Conservation (phyloP, 768 basidiomycete genomes). For the Boletus subparvulus region DNA sequence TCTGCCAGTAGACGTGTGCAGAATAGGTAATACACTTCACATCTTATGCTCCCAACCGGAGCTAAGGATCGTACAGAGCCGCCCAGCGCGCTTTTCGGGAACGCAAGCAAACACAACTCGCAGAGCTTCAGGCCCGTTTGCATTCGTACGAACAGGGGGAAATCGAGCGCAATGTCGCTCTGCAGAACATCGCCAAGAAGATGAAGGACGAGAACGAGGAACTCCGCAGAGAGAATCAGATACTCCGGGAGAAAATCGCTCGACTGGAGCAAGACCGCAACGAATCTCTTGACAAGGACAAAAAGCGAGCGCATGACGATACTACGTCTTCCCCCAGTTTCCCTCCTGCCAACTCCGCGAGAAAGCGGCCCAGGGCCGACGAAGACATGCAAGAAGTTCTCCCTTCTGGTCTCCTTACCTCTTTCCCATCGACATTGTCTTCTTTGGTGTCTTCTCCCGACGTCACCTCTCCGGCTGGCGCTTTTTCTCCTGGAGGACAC, state of each 20-base stretch:
- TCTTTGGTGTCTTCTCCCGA: conserved; percentile 55
- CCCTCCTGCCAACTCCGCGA: conserved; percentile 24
- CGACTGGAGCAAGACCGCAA: conserved; percentile 42
- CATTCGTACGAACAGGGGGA: conserved; percentile 89
- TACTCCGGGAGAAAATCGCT: conserved; percentile 52
- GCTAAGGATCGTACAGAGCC: conserved; percentile 49
- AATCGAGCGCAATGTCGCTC: conserved; percentile 79
- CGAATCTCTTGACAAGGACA: conserved; percentile 38
- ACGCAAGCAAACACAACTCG: conserved; percentile 84
- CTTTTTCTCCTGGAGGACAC: conserved; percentile 35
- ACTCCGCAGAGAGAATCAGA: conserved; percentile 64
- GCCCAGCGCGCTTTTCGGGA: conserved; percentile 90
- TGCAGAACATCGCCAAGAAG: conserved; percentile 79
- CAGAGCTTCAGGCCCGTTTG: conserved; percentile 82
- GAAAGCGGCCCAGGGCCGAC: conserved; percentile 41
- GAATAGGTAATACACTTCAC: conserved; percentile 53
- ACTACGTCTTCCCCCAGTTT: conserved; percentile 33
- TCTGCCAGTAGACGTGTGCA: conserved; percentile 69
- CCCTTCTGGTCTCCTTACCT: conserved; percentile 19
- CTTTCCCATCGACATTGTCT: conserved; percentile 40
- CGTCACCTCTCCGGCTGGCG: conserved; percentile 28
- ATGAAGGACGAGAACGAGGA: conserved; percentile 85
- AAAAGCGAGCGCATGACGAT: conserved; percentile 62
- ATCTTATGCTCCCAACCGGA: background rate
- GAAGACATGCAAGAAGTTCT: conserved; percentile 21